Percentiles rank a stretch among this genome's conserved stretches.
Conservation (phyloP, 1,139 yeast species). For the Candida buenavistaensis region DNA sequence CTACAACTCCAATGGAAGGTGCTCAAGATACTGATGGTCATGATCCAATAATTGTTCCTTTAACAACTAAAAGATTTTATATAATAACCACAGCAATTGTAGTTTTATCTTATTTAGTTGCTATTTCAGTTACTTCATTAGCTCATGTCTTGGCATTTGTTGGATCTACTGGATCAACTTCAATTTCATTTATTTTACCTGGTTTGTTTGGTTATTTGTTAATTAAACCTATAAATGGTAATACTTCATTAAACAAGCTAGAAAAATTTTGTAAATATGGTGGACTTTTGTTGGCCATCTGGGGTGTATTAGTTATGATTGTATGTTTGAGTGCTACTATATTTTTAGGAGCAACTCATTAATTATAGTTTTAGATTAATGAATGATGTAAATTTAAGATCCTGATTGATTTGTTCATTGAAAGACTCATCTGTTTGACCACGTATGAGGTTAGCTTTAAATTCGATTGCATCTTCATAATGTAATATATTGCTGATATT, state of each 20-base stretch:
- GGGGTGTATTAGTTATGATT: conserved; percentile 80
- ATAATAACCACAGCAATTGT: conserved; percentile 69
- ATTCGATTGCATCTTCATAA: conserved; percentile 4
- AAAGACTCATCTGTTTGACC: not conserved
- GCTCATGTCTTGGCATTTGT: conserved; percentile 89
- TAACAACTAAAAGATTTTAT: conserved; percentile 53
- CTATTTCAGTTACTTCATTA: conserved; percentile 72
- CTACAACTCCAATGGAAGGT: conserved; percentile 52
- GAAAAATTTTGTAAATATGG: conserved; percentile 51
- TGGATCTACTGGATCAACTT: conserved; percentile 93
- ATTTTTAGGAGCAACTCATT: conserved; percentile 57
- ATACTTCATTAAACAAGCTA: conserved; percentile 35
- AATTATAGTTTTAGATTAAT: conserved; percentile 5
- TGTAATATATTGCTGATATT: conserved; percentile 3
- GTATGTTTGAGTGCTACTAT: conserved; percentile 78
- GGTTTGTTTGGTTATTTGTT: conserved; percentile 84
- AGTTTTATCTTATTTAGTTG: conserved; percentile 64
- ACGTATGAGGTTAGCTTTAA: conserved; percentile 1
- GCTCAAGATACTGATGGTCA: conserved; percentile 52
- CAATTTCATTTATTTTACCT: conserved; percentile 89
- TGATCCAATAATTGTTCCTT: conserved; percentile 52
- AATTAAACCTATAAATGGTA: conserved; percentile 40
- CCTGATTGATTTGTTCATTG: conserved; percentile 1
- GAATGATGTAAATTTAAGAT: conserved; percentile 1
- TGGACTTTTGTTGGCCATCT: conserved; percentile 60